Evolutionary conservation across 257 asterid genomes (phyloP).

Genomic region (Hygrophila difformis): DNA sequence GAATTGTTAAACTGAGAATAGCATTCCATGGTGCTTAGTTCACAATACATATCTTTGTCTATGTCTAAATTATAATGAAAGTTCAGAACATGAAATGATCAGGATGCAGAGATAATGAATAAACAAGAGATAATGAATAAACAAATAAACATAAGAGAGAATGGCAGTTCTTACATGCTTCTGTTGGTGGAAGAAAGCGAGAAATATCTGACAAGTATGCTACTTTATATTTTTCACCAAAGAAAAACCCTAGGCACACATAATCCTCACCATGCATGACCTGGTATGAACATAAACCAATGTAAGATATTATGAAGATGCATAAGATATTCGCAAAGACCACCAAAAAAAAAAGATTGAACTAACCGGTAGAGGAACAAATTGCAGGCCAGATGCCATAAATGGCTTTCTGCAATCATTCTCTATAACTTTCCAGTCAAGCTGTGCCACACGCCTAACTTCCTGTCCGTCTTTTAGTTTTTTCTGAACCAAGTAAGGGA

Average conservation of each 20-base stretch:
- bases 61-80: background rate
- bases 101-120: slow-evolving; percentile 1
- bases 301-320: background rate
- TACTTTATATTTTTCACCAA: slow-evolving; percentile 68
- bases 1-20: background rate
- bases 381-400: slow-evolving; percentile 75
- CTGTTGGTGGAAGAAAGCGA: slow-evolving; percentile 77
- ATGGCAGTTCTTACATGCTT: slow-evolving; percentile 46
- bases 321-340: slow-evolving; percentile 11
- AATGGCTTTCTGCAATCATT: slow-evolving; percentile 60
- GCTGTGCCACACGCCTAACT: slow-evolving; percentile 87
- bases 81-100: slow-evolving; percentile 10
- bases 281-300: slow-evolving; percentile 20
- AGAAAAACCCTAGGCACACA: slow-evolving; percentile 78
- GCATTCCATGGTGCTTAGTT: slow-evolving; percentile 2
- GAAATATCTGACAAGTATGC: slow-evolving; percentile 90
- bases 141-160: slow-evolving; percentile 40
- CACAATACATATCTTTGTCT: background rate
- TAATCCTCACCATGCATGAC: slow-evolving; percentile 99
- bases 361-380: slow-evolving; percentile 88
- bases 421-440: slow-evolving; percentile 83
- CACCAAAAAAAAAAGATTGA: slow-evolving; percentile 16
- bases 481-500: slow-evolving; percentile 80
- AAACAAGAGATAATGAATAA: slow-evolving; percentile 12
- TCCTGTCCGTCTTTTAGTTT: slow-evolving; percentile 83